Evolutionary conservation across 305 asterid genomes (phyloP).

Genomic region (Fraxinus angustifolia): DNA sequence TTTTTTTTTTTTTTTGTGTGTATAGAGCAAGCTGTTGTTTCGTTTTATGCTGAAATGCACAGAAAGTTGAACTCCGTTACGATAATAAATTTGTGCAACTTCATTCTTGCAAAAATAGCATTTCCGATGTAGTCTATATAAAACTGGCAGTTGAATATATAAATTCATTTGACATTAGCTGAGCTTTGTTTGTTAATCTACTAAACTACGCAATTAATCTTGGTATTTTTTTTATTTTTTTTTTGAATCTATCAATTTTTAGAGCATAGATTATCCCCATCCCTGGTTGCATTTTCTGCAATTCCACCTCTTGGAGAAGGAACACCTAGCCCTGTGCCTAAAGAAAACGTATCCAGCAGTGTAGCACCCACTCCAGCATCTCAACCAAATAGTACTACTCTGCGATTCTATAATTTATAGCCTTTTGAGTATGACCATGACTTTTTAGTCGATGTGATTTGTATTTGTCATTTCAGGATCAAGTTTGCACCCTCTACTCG

Average conservation of each 20-base stretch:
- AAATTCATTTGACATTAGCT: background rate
- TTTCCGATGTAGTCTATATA: background rate
- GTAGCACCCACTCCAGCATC: constrained; percentile 41
- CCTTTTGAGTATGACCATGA: background rate
- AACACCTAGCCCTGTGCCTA: constrained; percentile 25
- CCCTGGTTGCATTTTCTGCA: constrained; percentile 28
- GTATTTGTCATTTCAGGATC: constrained; percentile 35
- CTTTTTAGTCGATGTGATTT: constrained; percentile 11
- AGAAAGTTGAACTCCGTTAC: background rate
- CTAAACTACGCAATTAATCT: background rate
- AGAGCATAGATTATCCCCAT: constrained; percentile 30
- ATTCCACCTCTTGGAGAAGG: constrained; percentile 38
- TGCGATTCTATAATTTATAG: background rate
- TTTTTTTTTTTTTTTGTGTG: background rate
- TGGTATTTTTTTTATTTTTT: background rate
- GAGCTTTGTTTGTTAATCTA: background rate
- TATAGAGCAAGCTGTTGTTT: background rate
- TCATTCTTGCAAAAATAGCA: background rate
- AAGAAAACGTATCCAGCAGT: constrained; percentile 24
- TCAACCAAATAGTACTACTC: constrained; percentile 43
- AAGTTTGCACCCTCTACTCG: constrained; percentile 35
- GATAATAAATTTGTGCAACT: background rate
- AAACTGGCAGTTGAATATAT: background rate
- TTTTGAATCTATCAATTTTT: background rate
- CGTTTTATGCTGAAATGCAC: background rate